Evolutionary conservation across 176 grass and related monocot genomes (phyloP).

Genomic region (Elymus sibiricus): DNA sequence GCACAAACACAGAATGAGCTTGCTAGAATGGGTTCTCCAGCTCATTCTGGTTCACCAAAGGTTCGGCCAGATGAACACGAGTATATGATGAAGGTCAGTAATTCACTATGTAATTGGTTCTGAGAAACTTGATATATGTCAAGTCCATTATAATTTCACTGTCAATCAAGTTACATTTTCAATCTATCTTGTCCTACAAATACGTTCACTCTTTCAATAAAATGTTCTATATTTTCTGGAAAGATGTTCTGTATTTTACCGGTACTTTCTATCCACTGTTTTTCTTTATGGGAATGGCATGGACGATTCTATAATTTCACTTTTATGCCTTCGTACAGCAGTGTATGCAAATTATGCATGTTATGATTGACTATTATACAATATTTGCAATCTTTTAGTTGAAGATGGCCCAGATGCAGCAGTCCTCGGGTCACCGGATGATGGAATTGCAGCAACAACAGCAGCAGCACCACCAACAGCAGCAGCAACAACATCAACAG

Average conservation of each 20-base stretch:
- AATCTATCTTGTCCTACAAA: constrained; percentile 11
- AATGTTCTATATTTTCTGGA: not conserved
- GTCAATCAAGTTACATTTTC: not conserved
- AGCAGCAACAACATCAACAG: constrained; percentile 29
- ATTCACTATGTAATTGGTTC: not conserved
- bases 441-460: constrained; percentile 73
- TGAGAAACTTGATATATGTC: not conserved
- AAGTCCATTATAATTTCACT: not conserved
- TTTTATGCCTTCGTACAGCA: not conserved
- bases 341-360: not conserved
- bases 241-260: not conserved
- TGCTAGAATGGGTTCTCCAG: constrained; percentile 79
- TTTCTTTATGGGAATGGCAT: not conserved
- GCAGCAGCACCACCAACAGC: constrained; percentile 42
- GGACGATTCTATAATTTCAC: not conserved
- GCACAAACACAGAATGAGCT: constrained; percentile 74
- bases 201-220: not conserved
- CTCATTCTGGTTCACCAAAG: constrained; percentile 73
- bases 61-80: constrained; percentile 58
- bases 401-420: constrained; percentile 80
- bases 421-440: constrained; percentile 63
- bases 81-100: constrained; percentile 64
- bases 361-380: constrained; percentile 6
- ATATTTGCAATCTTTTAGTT: constrained; percentile 55
- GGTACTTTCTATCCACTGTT: not conserved